Evolutionary conservation across 441 rosid genomes (phyloP), one percentile per base, ranked within the genome.

Genomic region (Rhodomyrtus psidioides): DNA sequence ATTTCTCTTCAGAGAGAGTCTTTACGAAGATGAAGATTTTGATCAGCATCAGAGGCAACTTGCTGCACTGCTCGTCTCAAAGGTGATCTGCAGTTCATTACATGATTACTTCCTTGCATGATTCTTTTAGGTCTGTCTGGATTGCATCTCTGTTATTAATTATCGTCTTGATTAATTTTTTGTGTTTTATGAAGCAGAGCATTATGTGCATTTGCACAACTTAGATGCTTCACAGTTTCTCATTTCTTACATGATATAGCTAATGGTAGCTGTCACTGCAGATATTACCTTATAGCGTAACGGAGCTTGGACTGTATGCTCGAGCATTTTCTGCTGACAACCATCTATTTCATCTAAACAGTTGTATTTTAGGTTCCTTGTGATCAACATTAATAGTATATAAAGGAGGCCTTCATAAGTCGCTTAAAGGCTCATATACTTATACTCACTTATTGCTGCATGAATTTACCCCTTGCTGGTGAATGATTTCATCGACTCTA

Each of bases 11-110:
- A 97, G 99, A 83, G 99, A 97, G 91, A 96, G 99, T 89, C 91
- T 96, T 84, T 97, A 97, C 30, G 99, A 97, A 92, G 99, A 97
- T 84, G 99, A 97, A 88, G 98, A 95, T 87, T 96, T 96, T 88
- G 98, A 94, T 91, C 95, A 86, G 90, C 94, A 93, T 87, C 99
- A 95, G 91, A 94, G 99, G 87, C 92, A 95, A 87, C 98, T 97
- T 87, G 99, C 99, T 90, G 99, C 99, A 6, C 85, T 97, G 53
- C 92, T 97, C 84, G 99, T 93, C 75, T 97, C 99, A 10, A 97
- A 97, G 98, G 99, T 97, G 24, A 13, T 42, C 79, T 21, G n/a
- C n/a, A 62, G 49, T 39, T 70, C 49, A 39, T 21, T 39, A 34
- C 49, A 70, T 70, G 2, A 39, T 39, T 70, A 70, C 79, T 70